Evolutionary conservation across 1,139 yeast genomes (phyloP).

Genomic region (Arxiozyma slooffiae): DNA sequence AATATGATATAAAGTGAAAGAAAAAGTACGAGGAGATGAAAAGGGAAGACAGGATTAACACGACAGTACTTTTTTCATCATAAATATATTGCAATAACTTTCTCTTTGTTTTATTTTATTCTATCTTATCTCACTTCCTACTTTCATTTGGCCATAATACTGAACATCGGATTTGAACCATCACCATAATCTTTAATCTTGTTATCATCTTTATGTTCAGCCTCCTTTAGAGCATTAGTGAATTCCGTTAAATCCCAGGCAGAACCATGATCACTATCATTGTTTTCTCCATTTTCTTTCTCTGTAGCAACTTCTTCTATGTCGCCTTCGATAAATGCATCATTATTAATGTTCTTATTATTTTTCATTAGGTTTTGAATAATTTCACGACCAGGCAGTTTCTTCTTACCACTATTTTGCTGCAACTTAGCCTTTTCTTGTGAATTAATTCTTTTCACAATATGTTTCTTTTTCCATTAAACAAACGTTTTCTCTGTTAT

Average conservation of each 20-base stretch:
- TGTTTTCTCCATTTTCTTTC: slow-evolving; percentile 32
- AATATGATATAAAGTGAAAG: not conserved
- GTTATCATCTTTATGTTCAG: slow-evolving; percentile 19
- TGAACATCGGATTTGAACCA: slow-evolving; percentile 33
- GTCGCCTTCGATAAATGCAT: slow-evolving; percentile 7
- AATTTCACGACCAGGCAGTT: slow-evolving; percentile 71
- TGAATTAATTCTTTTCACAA: slow-evolving; percentile 50
- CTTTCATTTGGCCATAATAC: slow-evolving; percentile 12
- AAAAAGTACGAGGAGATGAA: not conserved
- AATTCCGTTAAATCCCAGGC: slow-evolving; percentile 62
- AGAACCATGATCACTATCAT: slow-evolving; percentile 37
- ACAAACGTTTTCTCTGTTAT: slow-evolving; percentile 76
- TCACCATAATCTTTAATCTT: slow-evolving; percentile 36
- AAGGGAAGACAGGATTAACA: not conserved
- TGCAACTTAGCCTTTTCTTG: slow-evolving; percentile 40
- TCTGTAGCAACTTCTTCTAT: slow-evolving; percentile 47
- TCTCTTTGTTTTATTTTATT: too few species aligned
- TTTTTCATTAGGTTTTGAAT: slow-evolving; percentile 52
- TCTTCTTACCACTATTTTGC: slow-evolving; percentile 33
- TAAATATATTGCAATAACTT: not conserved
- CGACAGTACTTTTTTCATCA: too few species aligned
- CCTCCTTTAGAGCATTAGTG: slow-evolving; percentile 25
- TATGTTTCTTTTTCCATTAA: slow-evolving; percentile 71
- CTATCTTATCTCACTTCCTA: too few species aligned
- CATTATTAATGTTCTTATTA: not conserved